Percentiles rank a stretch among this genome's conserved stretches.
Evolutionary conservation across 2,329 filamentous ascomycete genomes (phyloP).

Genomic region (Colletotrichum orchidophilum): DNA sequence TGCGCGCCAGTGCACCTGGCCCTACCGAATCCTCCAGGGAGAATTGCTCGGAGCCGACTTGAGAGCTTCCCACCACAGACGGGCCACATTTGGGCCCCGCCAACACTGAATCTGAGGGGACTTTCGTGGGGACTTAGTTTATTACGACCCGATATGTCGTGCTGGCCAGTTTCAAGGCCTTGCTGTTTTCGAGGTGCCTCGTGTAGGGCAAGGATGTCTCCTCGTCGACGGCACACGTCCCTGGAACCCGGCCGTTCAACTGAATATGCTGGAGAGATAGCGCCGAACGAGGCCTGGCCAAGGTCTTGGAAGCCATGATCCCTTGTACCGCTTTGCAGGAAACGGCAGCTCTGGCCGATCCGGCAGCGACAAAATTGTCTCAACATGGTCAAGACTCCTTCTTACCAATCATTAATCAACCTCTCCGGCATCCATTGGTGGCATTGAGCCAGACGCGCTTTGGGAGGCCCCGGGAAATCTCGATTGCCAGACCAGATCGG

Average conservation of each 20-base stretch:
- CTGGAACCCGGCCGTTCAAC: conserved; percentile 8
- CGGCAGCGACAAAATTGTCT: not conserved
- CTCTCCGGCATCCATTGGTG: conserved; percentile 3
- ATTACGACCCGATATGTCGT: conserved; percentile 28
- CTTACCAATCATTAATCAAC: not conserved
- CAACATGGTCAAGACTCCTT: not conserved
- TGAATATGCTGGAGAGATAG: conserved; percentile 1
- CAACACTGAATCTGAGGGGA: conserved; percentile 25
- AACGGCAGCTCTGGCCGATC: not conserved
- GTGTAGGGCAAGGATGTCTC: conserved; percentile 21
- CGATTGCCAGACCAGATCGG: conserved; percentile 24
- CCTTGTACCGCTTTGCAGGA: not conserved
- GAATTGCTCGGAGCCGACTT: conserved; percentile 28
- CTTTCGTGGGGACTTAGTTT: conserved; percentile 18
- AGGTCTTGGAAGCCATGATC: not conserved
- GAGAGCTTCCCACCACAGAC: conserved; percentile 3
- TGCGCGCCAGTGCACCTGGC: not conserved
- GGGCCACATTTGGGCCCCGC: not conserved
- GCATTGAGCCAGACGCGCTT: not conserved
- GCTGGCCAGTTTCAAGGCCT: conserved; percentile 27
- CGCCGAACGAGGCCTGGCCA: conserved; percentile 13
- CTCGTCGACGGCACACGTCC: conserved; percentile 19
- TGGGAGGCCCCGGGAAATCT: conserved; percentile 17
- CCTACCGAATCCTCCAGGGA: not conserved
- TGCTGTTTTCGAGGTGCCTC: not conserved